Evolutionary conservation across 257 asterid genomes (phyloP).

Genomic region (Solanum microdontum): DNA sequence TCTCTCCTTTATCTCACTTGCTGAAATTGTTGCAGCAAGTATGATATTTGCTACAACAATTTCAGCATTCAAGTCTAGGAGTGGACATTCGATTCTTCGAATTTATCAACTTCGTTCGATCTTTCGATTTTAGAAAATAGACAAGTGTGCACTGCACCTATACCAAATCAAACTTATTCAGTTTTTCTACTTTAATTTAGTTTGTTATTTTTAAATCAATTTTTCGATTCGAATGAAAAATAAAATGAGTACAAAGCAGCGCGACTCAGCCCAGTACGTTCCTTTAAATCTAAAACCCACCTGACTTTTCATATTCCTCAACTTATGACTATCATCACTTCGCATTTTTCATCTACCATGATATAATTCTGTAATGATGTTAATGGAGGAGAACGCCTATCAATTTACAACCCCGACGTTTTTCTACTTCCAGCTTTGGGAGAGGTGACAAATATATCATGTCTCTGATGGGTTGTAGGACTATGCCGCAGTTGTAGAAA

Average conservation of each 20-base stretch:
- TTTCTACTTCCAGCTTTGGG: constrained; percentile 35
- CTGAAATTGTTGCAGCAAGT: too few species aligned
- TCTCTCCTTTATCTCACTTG: too few species aligned
- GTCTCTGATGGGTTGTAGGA: not conserved
- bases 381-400: constrained; percentile 30
- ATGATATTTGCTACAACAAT: too few species aligned
- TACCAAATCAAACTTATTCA: too few species aligned
- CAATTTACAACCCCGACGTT: constrained; percentile 28
- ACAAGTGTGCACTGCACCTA: too few species aligned
- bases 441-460: constrained; percentile 14
- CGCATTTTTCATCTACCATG: not conserved
- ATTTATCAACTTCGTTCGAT: too few species aligned
- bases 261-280: constrained; percentile 24
- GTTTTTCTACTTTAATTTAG: too few species aligned
- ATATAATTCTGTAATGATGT: not conserved
- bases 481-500: not conserved
- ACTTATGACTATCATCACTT: not conserved
- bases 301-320: not conserved
- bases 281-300: not conserved
- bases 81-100: too few species aligned
- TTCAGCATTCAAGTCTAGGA: too few species aligned
- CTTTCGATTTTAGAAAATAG: too few species aligned
- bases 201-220: too few species aligned
- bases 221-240: too few species aligned
- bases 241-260: constrained; percentile 30